phyloP scores from a whole-genome alignment of 148 eudicot genomes.

The Amaranthus hypochondriacus region DNA sequence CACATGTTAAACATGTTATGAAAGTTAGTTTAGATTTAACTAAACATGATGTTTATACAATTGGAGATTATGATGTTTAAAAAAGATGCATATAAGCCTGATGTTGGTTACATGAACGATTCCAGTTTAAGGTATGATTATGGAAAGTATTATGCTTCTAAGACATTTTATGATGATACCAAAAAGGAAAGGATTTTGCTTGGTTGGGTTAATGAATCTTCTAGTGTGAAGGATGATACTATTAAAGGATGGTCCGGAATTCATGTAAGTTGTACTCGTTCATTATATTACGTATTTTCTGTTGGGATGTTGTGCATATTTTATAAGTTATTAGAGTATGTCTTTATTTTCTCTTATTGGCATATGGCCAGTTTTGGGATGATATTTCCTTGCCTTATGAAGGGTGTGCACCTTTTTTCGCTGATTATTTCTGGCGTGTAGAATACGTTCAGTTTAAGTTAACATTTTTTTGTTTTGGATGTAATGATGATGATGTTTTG shows the following conservation, averaged over 20 bases:
- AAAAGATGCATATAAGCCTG: conserved; percentile 42
- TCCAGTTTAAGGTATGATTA: conserved; percentile 53
- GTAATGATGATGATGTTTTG: background rate
- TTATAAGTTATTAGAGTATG: background rate
- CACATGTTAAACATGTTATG: conserved; percentile 40
- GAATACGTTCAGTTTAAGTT: no score
- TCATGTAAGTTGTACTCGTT: conserved; percentile 39
- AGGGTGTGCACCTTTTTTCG: no score
- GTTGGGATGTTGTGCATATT: background rate
- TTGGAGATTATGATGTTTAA: conserved; percentile 44
- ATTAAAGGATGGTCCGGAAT: conserved; percentile 71
- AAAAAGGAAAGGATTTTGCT: conserved; percentile 55
- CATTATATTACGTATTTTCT: no score
- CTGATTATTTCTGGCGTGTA: no score
- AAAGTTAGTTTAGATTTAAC: conserved; percentile 47
- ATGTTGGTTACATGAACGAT: conserved; percentile 32
- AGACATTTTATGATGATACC: conserved; percentile 50
- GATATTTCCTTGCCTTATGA: no score
- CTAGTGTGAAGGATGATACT: conserved; percentile 13
- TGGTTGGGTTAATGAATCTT: conserved; percentile 66
- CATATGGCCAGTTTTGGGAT: no score
- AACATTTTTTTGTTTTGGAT: background rate
- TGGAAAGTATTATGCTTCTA: conserved; percentile 73
- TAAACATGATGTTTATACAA: conserved; percentile 43
- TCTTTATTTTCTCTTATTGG: no score